Evolutionary conservation across 192 early-diverging fungal species (phyloP).

Genomic region (Entomortierella beljakovae): DNA sequence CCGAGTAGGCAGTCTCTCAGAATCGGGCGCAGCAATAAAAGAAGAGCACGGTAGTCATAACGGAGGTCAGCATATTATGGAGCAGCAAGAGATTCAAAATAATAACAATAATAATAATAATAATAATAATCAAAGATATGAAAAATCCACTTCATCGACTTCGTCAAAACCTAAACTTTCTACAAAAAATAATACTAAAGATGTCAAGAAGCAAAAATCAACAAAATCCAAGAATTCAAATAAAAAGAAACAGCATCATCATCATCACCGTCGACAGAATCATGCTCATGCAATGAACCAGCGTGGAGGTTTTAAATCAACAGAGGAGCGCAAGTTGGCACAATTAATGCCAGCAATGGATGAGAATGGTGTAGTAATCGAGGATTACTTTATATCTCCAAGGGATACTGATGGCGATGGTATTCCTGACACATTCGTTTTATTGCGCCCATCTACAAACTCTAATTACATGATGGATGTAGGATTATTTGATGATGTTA

Average conservation of each 20-base stretch:
- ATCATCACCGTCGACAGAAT: neutral
- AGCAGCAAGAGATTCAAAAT: neutral
- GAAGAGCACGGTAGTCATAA: slow-evolving; percentile 2
- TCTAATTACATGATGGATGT: slow-evolving; percentile 34
- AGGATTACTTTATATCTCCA: slow-evolving; percentile 51
- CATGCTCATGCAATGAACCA: slow-evolving; percentile 20
- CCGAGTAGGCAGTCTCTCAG: neutral
- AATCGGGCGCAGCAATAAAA: neutral
- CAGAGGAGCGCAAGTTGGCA: slow-evolving; percentile 32
- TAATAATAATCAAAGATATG: neutral
- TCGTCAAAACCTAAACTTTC: neutral
- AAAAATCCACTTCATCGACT: neutral
- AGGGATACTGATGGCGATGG: slow-evolving; percentile 46
- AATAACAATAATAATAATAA: neutral
- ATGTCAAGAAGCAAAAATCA: neutral
- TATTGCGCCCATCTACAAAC: slow-evolving; percentile 22
- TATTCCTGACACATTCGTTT: slow-evolving; percentile 38
- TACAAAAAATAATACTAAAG: neutral
- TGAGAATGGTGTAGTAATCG: slow-evolving; percentile 32
- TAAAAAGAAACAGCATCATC: neutral
- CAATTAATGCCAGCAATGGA: slow-evolving; percentile 38
- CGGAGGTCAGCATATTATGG: neutral
- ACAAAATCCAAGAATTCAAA: neutral
- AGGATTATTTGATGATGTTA: slow-evolving; percentile 43
- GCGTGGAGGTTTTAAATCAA: slow-evolving; percentile 44